Base-by-base conservation (phyloP, 2,329 filamentous ascomycete species). In the Xylariales sp. region DNA sequence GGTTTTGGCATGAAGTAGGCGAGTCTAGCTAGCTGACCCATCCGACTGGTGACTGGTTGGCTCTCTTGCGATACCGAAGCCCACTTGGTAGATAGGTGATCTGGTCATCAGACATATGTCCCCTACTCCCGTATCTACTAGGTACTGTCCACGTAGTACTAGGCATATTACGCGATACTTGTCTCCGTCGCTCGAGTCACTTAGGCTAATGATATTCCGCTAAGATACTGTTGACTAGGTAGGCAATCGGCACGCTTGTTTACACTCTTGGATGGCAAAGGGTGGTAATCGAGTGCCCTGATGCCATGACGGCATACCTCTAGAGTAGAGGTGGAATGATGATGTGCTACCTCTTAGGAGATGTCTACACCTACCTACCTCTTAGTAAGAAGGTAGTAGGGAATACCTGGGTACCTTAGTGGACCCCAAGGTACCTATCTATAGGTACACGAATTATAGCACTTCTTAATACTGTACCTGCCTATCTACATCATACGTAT, bases 21-120 rank as follows among this genome's bases (percentile, higher is more conserved):
- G 12, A 41, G 39, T 41, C 39, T 12, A 41, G 39, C 34, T 16
- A 23, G 28, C 34, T 30, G 58, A 58, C 58, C 64, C 59, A 39
- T 54, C 43, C n/a, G 65, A 54, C 54, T 67, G 54, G 60, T 64
- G 65, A 54, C 54, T 67, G 54, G 60, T 64, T 67, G 55, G 60
- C 60, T 59, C 28, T 67, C 41, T 54, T 36, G 28, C 41, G n/a
- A 49, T 64, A 52, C 46, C 49, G 54, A 59, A 67, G 30, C 54
- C 55, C 43, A 63, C 54, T 66, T 50, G 41, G 34, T 41, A 14
- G 64, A 58, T 54, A 49, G 16, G 32, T 53, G 54, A 58, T 45
- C 49, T 32, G 50, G 65, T 67, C 65, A 60, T 43, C 61, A 64
- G 65, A 58, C 64, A 54, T 6, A 10, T 39, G 32, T 52, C 43